A percentile compares a stretch with the other conserved stretches of the same genome.
Evolutionary conservation across 2,329 filamentous ascomycete species (phyloP).

Genomic region (Diaporthe ampelina): DNA sequence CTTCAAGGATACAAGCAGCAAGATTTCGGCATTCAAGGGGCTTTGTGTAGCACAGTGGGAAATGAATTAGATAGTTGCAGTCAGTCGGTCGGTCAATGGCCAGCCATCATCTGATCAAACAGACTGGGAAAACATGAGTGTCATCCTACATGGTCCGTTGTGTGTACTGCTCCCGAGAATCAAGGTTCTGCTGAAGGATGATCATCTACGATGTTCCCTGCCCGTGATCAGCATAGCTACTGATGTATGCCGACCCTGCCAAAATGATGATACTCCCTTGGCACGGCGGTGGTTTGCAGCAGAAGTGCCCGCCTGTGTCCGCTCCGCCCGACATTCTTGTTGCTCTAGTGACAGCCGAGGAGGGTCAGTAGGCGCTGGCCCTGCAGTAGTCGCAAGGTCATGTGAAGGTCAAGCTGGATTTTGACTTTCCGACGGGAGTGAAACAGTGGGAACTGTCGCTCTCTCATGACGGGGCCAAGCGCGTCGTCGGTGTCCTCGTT

Average conservation of each 20-base stretch:
- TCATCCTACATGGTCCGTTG: neutral
- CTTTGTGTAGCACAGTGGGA: conserved; percentile 19
- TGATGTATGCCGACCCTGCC: neutral
- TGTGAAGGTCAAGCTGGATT: conserved; percentile 10
- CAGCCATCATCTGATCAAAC: neutral
- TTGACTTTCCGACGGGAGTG: conserved; percentile 6
- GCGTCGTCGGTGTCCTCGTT: neutral
- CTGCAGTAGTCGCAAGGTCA: neutral
- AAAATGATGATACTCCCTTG: conserved; percentile 14
- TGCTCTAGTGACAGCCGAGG: neutral
- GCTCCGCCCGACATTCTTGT: neutral
- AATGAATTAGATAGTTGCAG: conserved; percentile 20
- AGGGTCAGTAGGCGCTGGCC: conserved; percentile 1
- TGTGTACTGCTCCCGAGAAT: neutral
- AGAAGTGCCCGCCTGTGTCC: neutral
- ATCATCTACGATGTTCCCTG: conserved; percentile 7
- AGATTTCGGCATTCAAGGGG: neutral
- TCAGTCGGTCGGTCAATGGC: conserved; percentile 8
- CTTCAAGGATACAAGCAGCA: conserved; percentile 17
- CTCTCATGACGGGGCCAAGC: neutral
- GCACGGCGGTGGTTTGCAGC: neutral
- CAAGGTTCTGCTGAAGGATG: conserved; percentile 11
- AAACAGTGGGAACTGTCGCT: conserved; percentile 2
- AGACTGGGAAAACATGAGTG: conserved; percentile 13
- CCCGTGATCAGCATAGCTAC: neutral